Evolutionary conservation across 2,329 filamentous ascomycete species (phyloP).

Genomic region (Botrytis squamosa): DNA sequence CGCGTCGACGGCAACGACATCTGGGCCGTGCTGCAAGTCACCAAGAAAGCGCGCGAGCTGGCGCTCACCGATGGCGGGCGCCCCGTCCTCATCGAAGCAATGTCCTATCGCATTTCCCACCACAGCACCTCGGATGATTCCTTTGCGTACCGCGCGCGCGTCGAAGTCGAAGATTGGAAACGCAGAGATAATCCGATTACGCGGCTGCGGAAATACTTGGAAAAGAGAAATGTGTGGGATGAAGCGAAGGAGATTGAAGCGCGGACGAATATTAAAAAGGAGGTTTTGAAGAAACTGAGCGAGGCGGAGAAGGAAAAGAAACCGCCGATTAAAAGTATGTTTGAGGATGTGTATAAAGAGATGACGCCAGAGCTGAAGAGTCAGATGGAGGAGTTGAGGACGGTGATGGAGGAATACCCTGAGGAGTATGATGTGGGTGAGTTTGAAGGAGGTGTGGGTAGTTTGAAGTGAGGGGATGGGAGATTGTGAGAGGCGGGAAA

Average conservation of each 20-base stretch:
- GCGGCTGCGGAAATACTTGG: conserved; percentile 85
- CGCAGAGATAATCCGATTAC: conserved; percentile 85
- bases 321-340: conserved; percentile 68
- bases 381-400: conserved; percentile 74
- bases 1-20: conserved; percentile 94
- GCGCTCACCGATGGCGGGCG: conserved; percentile 35
- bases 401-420: conserved; percentile 81
- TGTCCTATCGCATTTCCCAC: conserved; percentile 97
- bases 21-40: conserved; percentile 81
- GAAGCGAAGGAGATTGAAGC: conserved; percentile 76
- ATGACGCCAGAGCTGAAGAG: conserved; percentile 73
- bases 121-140: conserved; percentile 97
- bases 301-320: conserved; percentile 81
- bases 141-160: conserved; percentile 88
- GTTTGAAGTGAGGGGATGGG: conserved; percentile 19
- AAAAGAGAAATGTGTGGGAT: conserved; percentile 78
- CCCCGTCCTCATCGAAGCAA: conserved; percentile 89
- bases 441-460: conserved; percentile 65
- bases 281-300: conserved; percentile 79
- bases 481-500: not conserved
- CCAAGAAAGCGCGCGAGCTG: conserved; percentile 75
- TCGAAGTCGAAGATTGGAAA: conserved; percentile 96
- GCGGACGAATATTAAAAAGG: conserved; percentile 64
- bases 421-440: conserved; percentile 83
- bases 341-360: conserved; percentile 87